Base-by-base conservation (phyloP, 2,329 filamentous ascomycete species). In the Aureobasidium musti region DNA sequence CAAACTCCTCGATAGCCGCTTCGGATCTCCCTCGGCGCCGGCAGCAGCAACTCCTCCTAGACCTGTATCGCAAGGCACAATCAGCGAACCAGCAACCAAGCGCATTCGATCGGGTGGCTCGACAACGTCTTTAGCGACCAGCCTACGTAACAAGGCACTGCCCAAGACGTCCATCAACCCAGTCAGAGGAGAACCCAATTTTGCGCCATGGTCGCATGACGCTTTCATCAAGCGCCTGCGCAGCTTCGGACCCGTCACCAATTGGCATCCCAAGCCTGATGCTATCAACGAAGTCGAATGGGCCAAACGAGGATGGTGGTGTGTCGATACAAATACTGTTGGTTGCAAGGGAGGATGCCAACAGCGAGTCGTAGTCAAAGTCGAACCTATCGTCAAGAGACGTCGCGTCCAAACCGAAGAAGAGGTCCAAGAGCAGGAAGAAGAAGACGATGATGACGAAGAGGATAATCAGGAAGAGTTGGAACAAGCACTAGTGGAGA, bases 221-320 rank as follows among this genome's bases (percentile, higher is more conserved):
- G 87, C 91, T 71, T 92, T 98, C 69, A 82, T 98, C 13, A 87
- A 85, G 72, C 83, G 95, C 28, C 82, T 99, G 33, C 89, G 89
- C 68, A 96, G 92, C 0, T 99, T 96, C 75, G 90, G 94, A 74
- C 92, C 94, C 71, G 88, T 98, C 56, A 95, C 92, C 64, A 86
- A 90, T 75, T 99, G 94, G 94, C 90, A 91, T n/a, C 90, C 91
- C 0, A 98, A 98, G 76, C 93, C 95, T 0, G 86, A 93, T 63
- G 83, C 83, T 39, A 88, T 98, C 72, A 92, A 87, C 74, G 95
- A 98, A 78, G 88, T 97, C 8, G 90, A 92, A 76, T 99, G 95
- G 95, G 93, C 93, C 0, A 97, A 94, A 81, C 83, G 91, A 67
- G 94, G 94, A 0, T 99, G 95, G 94, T 83, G 89, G 4, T 97